Base-by-base conservation (phyloP, 495 filamentous ascomycete species). In the Aspergillus cristatus region DNA sequence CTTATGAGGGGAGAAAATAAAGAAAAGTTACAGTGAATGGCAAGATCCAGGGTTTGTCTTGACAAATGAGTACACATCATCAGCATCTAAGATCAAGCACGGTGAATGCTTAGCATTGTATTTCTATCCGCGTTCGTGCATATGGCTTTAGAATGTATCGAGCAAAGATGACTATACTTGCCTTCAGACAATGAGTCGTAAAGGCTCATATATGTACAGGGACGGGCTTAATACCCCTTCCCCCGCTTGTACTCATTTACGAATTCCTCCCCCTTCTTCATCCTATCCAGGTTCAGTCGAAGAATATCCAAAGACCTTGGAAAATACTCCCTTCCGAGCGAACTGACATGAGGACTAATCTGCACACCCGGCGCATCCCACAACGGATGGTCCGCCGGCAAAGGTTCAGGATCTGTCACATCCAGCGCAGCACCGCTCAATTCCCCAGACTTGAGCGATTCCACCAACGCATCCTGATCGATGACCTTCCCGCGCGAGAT, bases 331-430 rank as follows among this genome's bases (percentile, higher is more conserved):
- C 50, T 58, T 5, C 75, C 76, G 33, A 68, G 32, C 1, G 79
- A 75, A 57, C 83, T 86, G 13, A 87, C 60, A 70, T 94, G 87
- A 20, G 87, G 87, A 42, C 82, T 89, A 36, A 94, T 70, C 32
- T 79, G 71, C 16, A 83, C 67, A 62, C 90, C 88, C 40, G 75
- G 68, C 46, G 78, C 61, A n/a, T 70, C 73, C 76, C 84, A 91
- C 22, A 94, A 54, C 40, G 78, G 72, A 55, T 79, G 72, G 7
- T 81, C 78, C 17, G 62, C 42, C 0, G 84, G 82, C 46, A 94
- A 51, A 0, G 87, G 87, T 48, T 94, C 87, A 0, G 86, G 87
- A 38, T 90, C 83, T 7, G 84, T 81, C 0, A 93, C 87, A 55
- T 94, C 87, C 15, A 94, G 58, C 26, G 84, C 84, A 0, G 86